phyloP scores from a whole-genome alignment of 441 rosid genomes.

The Pelargonium australe region DNA sequence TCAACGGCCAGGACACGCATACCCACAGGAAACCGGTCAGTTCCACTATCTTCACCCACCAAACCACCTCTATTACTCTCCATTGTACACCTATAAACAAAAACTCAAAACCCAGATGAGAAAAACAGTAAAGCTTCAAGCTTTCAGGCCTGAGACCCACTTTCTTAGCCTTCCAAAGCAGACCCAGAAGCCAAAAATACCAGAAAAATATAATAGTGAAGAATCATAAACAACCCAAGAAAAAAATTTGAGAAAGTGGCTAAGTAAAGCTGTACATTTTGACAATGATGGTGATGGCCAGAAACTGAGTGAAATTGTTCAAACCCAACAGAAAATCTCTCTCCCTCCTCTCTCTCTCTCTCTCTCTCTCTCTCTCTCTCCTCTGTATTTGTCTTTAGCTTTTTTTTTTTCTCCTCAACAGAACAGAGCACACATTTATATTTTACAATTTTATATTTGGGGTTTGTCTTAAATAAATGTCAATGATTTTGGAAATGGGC shows the following conservation, averaged over 20 bases:
- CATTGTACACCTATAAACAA: slow-evolving; percentile 20
- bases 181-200: slow-evolving; percentile 26
- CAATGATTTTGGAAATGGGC: not conserved
- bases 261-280: slow-evolving; percentile 21
- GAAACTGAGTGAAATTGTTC: slow-evolving; percentile 21
- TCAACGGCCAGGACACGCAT: slow-evolving; percentile 93
- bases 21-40: slow-evolving; percentile 55
- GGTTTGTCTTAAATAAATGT: not conserved
- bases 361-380: slow-evolving; percentile 9
- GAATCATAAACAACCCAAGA: slow-evolving; percentile 5
- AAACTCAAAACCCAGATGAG: slow-evolving; percentile 13
- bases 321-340: slow-evolving; percentile 21
- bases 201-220: slow-evolving; percentile 8
- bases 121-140: slow-evolving; percentile 8
- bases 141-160: slow-evolving; percentile 7
- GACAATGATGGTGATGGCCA: slow-evolving; percentile 37
- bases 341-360: too few relatives aligned
- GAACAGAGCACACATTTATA: too few relatives aligned
- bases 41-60: slow-evolving; percentile 29
- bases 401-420: not conserved
- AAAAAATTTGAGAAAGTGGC: slow-evolving; percentile 12
- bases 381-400: not conserved
- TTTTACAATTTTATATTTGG: too few relatives aligned
- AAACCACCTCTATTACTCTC: slow-evolving; percentile 27
- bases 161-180: slow-evolving; percentile 17